Conservation (phyloP, 2,329 filamentous ascomycete genomes). For the Sarocladiaceae sp. region DNA sequence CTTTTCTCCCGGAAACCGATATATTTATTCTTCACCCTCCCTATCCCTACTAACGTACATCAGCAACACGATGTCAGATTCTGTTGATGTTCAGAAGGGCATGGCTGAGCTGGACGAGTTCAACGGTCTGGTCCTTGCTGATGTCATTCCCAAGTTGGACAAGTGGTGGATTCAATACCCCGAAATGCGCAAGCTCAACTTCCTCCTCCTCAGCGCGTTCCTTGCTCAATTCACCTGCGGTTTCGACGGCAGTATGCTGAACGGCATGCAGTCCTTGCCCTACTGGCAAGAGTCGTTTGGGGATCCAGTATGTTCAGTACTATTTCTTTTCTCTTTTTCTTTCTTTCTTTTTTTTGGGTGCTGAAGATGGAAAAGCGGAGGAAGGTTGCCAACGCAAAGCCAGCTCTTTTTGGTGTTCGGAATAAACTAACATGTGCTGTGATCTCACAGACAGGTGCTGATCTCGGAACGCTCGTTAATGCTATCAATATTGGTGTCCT, state of each 20-base stretch:
- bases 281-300: slow-evolving; percentile 25
- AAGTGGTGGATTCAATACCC: slow-evolving; percentile 18
- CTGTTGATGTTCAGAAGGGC: not conserved
- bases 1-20: not conserved
- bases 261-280: slow-evolving; percentile 25
- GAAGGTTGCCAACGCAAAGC: not conserved
- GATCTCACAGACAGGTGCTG: slow-evolving; percentile 14
- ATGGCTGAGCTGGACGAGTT: not conserved
- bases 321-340: slow-evolving; percentile 11
- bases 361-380: not conserved
- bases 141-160: slow-evolving; percentile 17
- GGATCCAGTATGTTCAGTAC: slow-evolving; percentile 16
- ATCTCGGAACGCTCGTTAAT: slow-evolving; percentile 24
- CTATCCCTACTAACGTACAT: not conserved
- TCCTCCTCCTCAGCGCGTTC: slow-evolving; percentile 23
- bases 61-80: slow-evolving; percentile 23
- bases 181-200: slow-evolving; percentile 23
- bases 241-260: slow-evolving; percentile 27
- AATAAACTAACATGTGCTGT: not conserved
- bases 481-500: slow-evolving; percentile 12
- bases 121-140: slow-evolving; percentile 16
- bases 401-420: not conserved
- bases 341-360: not conserved
- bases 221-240: slow-evolving; percentile 25
- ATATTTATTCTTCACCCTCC: not conserved